Evolutionary conservation across 2,329 filamentous ascomycete genomes (phyloP), one percentile per base, ranked within the genome.

Genomic region (Colletotrichum simmondsii): DNA sequence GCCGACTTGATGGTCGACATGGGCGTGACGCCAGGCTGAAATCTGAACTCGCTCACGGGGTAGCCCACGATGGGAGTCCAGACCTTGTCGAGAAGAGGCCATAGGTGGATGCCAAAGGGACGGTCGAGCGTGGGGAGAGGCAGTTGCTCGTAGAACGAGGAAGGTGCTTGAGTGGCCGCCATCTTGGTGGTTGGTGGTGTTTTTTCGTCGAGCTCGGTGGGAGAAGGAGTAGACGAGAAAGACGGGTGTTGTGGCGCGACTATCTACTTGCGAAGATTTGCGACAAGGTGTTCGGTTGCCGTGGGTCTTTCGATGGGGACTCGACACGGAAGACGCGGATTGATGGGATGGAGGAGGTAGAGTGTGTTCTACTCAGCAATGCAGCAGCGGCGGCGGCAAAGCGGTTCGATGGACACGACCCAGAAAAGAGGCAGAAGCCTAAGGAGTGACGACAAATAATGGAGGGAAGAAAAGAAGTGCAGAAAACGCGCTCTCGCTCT

Each of bases 21-120:
- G 74, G 95, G 94, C 35, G 95, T 98, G 83, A 91, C 87, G 79
- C 94, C 94, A 56, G 92, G 89, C 73, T 92, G 88, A 85, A 98
- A 98, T 76, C 89, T 86, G 87, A 98, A 98, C 75, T 98, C 92
- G 77, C 94, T 92, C 74, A 94, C 92, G 76, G 94, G 92, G 85
- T 96, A 97, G 79, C 96, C 96, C 71, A 90, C 89, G 76, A 95
- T 87, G 71, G 88, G 83, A 82, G 93, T 92, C 85, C 93, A 98
- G 78, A 88, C 92, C 87, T 95, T 94, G 86, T 93, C 93, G 90
- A 98, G 98, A 85, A 97, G 91, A 78, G 96, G 95, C 97, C 97
- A 98, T 83, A 98, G 86, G 75, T 94, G 89, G 77, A 98, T 87
- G 83, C 96, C 97, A 80, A 98, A 98, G 42, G 96, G 96, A 76